Conservation (phyloP, 2,329 filamentous ascomycete species). For the Chrysosphaeria jannelii region DNA sequence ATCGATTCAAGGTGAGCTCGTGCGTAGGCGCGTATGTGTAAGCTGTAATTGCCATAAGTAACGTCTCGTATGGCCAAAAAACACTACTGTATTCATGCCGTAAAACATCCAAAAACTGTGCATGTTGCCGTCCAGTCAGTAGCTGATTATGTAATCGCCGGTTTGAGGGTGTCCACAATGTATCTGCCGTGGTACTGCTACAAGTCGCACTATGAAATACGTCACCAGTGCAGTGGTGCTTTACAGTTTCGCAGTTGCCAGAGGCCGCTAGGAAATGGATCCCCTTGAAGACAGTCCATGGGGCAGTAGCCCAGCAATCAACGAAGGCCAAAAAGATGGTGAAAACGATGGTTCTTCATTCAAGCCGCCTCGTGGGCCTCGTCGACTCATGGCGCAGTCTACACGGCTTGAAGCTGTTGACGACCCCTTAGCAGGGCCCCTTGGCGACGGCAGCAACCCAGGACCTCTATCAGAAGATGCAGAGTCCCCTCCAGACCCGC, state of each 20-base stretch:
- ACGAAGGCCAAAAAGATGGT: conserved; percentile 1
- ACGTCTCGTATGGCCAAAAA: no score
- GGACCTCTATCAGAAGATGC: conserved; percentile 1
- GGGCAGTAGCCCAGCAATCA: conserved; percentile 14
- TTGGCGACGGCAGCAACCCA: conserved; percentile 15
- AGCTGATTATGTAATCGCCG: no score
- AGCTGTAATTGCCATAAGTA: no score
- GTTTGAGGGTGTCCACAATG: no score
- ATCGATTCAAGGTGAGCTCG: no score
- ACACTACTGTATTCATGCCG: no score
- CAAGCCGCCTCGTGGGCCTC: conserved; percentile 16
- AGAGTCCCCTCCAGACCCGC: conserved; percentile 30
- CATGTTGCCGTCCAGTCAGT: no score
- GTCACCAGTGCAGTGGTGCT: no score
- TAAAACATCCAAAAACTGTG: no score
- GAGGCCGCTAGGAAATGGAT: conserved; percentile 12
- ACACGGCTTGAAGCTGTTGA: conserved; percentile 52
- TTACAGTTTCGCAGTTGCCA: no score
- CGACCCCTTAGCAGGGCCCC: conserved; percentile 44
- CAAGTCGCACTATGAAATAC: background rate
- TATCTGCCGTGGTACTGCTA: no score
- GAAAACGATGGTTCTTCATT: conserved; percentile 5
- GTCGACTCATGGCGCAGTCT: conserved; percentile 40
- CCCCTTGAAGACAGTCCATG: conserved; percentile 20
- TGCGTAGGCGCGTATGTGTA: no score